A percentile compares a stretch with the other conserved stretches of the same genome.
Evolutionary conservation across 2,329 filamentous ascomycete species (phyloP).

Genomic region (Cladosporium austrohemisphaericum): DNA sequence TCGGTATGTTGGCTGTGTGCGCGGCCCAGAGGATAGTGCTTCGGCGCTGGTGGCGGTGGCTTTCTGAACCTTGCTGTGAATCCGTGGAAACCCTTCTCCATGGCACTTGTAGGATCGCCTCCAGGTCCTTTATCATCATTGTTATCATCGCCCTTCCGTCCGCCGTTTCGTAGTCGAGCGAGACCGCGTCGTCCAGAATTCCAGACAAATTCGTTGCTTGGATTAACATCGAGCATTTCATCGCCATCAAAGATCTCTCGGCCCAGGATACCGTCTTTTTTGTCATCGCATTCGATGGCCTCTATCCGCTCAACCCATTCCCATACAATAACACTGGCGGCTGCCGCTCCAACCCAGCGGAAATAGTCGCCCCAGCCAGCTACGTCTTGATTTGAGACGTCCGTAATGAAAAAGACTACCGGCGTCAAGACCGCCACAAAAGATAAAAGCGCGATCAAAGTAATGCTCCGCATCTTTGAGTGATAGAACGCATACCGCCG

Average conservation of each 20-base stretch:
- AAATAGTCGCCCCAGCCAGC: slow-evolving; percentile 95
- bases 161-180: slow-evolving; percentile 28
- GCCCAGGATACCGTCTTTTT: slow-evolving; percentile 87
- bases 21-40: slow-evolving; percentile 32
- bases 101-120: slow-evolving; percentile 23
- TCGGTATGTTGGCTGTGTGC: slow-evolving; percentile 25
- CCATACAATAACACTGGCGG: slow-evolving; percentile 95
- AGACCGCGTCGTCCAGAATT: slow-evolving; percentile 40
- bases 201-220: slow-evolving; percentile 55
- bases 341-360: slow-evolving; percentile 90
- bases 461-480: slow-evolving; percentile 83
- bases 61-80: slow-evolving; percentile 28
- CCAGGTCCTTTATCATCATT: slow-evolving; percentile 22
- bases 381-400: slow-evolving; percentile 79
- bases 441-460: slow-evolving; percentile 73
- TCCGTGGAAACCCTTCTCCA: slow-evolving; percentile 27
- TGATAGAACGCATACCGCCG: slow-evolving; percentile 89
- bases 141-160: slow-evolving; percentile 31
- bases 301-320: slow-evolving; percentile 97
- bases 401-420: slow-evolving; percentile 87
- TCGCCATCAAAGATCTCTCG: slow-evolving; percentile 91
- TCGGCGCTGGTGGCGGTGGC: slow-evolving; percentile 22
- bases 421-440: slow-evolving; percentile 80
- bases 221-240: slow-evolving; percentile 74
- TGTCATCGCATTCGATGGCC: slow-evolving; percentile 84